Evolutionary conservation across 805 yeast species (phyloP).

Genomic region (Maudiozyma pseudohumilis): DNA sequence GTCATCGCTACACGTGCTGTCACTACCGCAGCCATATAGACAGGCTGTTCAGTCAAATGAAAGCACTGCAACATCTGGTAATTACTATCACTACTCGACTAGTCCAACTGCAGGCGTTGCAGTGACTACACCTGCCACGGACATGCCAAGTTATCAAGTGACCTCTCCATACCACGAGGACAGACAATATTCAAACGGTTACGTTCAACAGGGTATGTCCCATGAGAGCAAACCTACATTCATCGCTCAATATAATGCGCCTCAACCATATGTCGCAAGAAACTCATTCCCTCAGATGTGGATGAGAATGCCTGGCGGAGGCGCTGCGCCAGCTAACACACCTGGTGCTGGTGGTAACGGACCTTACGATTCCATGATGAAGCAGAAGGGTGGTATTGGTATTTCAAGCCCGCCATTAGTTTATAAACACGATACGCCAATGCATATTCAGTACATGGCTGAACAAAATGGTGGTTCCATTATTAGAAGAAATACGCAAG

Average conservation of each 20-base stretch:
- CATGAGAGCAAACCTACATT: neutral
- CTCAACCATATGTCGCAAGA: neutral
- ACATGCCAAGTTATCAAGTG: neutral
- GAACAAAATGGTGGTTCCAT: neutral
- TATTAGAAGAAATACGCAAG: constrained; percentile 17
- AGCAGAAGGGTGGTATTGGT: neutral
- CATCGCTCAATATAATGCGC: neutral
- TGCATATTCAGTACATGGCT: neutral
- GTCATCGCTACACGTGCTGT: neutral
- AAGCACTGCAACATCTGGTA: neutral
- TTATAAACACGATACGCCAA: neutral
- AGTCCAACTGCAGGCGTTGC: neutral
- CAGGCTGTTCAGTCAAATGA: neutral
- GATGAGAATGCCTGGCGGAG: neutral
- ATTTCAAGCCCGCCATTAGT: neutral
- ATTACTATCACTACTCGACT: neutral
- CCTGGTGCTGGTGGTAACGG: neutral
- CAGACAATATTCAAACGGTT: neutral
- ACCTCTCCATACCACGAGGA: neutral
- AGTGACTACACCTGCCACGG: neutral
- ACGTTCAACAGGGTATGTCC: neutral
- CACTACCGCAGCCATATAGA: constrained; percentile 4
- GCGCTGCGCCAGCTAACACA: neutral
- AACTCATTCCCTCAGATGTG: neutral
- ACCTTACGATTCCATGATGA: too few relatives aligned